Percentiles rank a stretch among this genome's conserved stretches.
These are phyloP conservation scores for Davidsoniella eucalypti DNA, from an alignment of 2,329 filamentous ascomycete species.

Conservation along the genomic window DNA sequence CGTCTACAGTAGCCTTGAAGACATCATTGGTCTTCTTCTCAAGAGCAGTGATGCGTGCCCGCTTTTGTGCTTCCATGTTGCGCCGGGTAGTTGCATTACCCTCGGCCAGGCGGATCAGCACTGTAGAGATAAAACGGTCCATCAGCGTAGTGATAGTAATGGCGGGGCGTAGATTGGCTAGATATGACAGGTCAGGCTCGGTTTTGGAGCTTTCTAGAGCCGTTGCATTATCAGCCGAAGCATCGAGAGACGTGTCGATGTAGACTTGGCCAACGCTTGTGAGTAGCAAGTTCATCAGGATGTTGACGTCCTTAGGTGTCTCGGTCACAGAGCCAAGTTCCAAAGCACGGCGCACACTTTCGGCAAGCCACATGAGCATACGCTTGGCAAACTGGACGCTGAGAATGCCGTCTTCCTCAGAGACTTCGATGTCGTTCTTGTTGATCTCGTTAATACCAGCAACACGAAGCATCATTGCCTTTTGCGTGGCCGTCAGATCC, in stretches of 20 bases:
- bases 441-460: slow-evolving; percentile 66
- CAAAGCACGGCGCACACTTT: slow-evolving; percentile 78
- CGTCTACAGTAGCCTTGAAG: slow-evolving; percentile 42
- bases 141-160: slow-evolving; percentile 87
- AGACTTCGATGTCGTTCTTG: slow-evolving; percentile 76
- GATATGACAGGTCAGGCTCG: slow-evolving; percentile 76
- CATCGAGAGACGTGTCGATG: slow-evolving; percentile 49
- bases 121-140: slow-evolving; percentile 77
- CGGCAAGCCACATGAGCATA: slow-evolving; percentile 95
- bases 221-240: slow-evolving; percentile 55
- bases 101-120: slow-evolving; percentile 77
- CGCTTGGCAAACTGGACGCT: slow-evolving; percentile 81
- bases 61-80: slow-evolving; percentile 74
- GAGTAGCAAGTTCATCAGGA: slow-evolving; percentile 68
- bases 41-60: slow-evolving; percentile 54
- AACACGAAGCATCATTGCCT: slow-evolving; percentile 75
- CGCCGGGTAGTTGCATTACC: slow-evolving; percentile 79
- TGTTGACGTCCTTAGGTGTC: slow-evolving; percentile 83
- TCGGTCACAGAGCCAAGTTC: slow-evolving; percentile 80
- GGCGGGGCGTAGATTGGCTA: slow-evolving; percentile 61
- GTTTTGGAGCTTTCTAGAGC: slow-evolving; percentile 63
- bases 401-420: slow-evolving; percentile 73
- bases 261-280: slow-evolving; percentile 77
- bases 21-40: slow-evolving; percentile 64
- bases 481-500: slow-evolving; percentile 75